Percentiles rank a stretch among this genome's conserved stretches.
Conservation (phyloP, 768 basidiomycete species). For the Pholiota conissans region DNA sequence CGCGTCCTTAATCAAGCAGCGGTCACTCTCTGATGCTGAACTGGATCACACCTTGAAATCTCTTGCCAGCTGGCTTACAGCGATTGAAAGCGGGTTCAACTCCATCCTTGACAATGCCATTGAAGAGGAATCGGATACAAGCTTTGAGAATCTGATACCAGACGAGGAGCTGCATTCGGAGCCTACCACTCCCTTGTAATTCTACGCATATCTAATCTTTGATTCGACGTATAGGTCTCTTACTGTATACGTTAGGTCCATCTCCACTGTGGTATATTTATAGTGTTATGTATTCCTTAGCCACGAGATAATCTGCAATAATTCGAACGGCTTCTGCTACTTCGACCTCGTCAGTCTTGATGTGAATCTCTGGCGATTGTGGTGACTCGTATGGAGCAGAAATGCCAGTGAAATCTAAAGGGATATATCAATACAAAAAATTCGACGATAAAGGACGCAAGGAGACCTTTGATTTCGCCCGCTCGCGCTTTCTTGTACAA, state of each 20-base stretch:
- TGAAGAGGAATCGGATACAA: slow-evolving; percentile 59
- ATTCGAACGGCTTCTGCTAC: slow-evolving; percentile 76
- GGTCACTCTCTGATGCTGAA: slow-evolving; percentile 59
- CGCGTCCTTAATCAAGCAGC: slow-evolving; percentile 48
- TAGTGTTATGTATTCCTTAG: slow-evolving; percentile 55
- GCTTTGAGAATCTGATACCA: not conserved
- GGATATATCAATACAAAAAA: not conserved
- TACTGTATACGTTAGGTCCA: not conserved
- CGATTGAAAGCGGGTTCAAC: slow-evolving; percentile 71
- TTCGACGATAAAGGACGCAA: not conserved
- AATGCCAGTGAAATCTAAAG: slow-evolving; percentile 93
- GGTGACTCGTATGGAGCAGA: slow-evolving; percentile 97
- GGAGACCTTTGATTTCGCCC: slow-evolving; percentile 90
- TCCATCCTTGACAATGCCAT: slow-evolving; percentile 67
- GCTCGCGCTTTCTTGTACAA: slow-evolving; percentile 95
- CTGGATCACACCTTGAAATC: slow-evolving; percentile 74
- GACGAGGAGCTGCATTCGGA: not conserved
- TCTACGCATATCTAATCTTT: not conserved
- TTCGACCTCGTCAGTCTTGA: slow-evolving; percentile 80
- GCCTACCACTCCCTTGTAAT: not conserved
- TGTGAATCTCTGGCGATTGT: slow-evolving; percentile 82
- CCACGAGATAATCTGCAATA: slow-evolving; percentile 77
- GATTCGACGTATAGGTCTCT: not conserved
- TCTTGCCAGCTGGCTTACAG: slow-evolving; percentile 72
- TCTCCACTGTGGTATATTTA: slow-evolving; percentile 6